Evolutionary conservation across 495 filamentous ascomycete species (phyloP), one percentile per base, ranked within the genome.

Genomic region (Apiosordaria backusii): DNA sequence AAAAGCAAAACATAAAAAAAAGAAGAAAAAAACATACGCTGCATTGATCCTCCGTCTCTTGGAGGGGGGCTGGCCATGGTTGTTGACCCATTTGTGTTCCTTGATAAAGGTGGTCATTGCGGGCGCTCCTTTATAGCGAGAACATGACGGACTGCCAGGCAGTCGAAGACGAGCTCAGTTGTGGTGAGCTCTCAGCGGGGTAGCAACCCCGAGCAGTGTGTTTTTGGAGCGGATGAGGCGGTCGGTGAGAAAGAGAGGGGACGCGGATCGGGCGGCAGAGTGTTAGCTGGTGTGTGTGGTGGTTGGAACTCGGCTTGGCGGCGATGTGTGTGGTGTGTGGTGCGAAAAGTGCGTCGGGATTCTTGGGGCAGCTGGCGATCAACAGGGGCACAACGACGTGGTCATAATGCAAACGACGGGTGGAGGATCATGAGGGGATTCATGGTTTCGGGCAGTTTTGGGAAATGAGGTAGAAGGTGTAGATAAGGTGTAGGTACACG

Each of bases 41-140:
- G 90, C 88, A 78, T 89, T 91, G 74, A 93, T 90, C 74, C 91
- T 85, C 75, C 91, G 85, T 68, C 90, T 82, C 76, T 93, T 93
- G 57, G 89, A 88, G 67, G 91, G 89, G 58, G 90, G 90, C 68
- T 90, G 89, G 66, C 90, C 90, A 77, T 92, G 88, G 70, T 90
- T 92, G 63, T 90, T 88, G 68, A 93, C 90, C 87, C 62, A 93
- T 90, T 76, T 82, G 80, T 74, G 67, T 74, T 71, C 73, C 66
- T 77, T 80, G 63, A 78, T 74, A 65, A 79, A 73, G 35, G 77
- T 75, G 52, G 76, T 75, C 80, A 83, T 83, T 50, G 67, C 75
- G 64, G 64, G 58, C 57, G 58, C 55, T 60, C 70, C 63, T 72
- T 69, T 61, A 73, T 74, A 70, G 63, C 70, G 72, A 70, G 59